phyloP scores from a whole-genome alignment of 345 rosid species.

The Gossypium ekmanianum region DNA sequence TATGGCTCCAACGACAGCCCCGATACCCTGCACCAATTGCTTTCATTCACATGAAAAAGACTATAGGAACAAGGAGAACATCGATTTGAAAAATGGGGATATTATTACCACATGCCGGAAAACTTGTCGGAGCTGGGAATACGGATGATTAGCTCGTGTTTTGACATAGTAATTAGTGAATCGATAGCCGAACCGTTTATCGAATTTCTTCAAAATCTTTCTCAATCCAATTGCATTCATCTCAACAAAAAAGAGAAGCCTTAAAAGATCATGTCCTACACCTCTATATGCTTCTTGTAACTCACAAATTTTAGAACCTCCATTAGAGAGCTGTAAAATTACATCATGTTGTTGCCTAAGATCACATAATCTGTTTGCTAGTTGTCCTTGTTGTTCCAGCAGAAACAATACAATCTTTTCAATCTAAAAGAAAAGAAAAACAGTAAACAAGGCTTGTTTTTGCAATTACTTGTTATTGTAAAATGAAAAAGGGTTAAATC shows the following conservation, averaged over 20 bases:
- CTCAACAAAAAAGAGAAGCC: conserved; percentile 64
- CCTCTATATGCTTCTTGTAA: conserved; percentile 53
- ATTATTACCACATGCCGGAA: conserved; percentile 73
- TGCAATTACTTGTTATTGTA: neutral
- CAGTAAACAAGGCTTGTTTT: neutral
- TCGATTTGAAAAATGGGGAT: neutral
- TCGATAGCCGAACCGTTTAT: conserved; percentile 71
- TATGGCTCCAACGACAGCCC: conserved; percentile 80
- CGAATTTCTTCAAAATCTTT: conserved; percentile 75
- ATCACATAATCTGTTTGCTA: conserved; percentile 40
- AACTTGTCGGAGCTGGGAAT: conserved; percentile 76
- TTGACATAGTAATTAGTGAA: conserved; percentile 78
- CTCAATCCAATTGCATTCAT: conserved; percentile 71
- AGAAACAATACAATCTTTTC: conserved; percentile 58
- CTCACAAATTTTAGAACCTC: conserved; percentile 36
- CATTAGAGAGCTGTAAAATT: conserved; percentile 39
- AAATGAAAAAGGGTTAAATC: neutral
- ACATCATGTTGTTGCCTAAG: conserved; percentile 49
- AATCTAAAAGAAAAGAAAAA: conserved; percentile 31
- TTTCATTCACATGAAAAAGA: conserved; percentile 11
- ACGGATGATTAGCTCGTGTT: conserved; percentile 84
- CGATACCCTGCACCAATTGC: conserved; percentile 60
- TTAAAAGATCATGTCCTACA: conserved; percentile 55
- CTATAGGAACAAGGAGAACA: neutral
- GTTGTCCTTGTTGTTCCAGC: conserved; percentile 58